Percentiles rank a stretch among this genome's conserved stretches.
Evolutionary conservation across 2,329 filamentous ascomycete species (phyloP).

Genomic region (Diaporthe helianthi): DNA sequence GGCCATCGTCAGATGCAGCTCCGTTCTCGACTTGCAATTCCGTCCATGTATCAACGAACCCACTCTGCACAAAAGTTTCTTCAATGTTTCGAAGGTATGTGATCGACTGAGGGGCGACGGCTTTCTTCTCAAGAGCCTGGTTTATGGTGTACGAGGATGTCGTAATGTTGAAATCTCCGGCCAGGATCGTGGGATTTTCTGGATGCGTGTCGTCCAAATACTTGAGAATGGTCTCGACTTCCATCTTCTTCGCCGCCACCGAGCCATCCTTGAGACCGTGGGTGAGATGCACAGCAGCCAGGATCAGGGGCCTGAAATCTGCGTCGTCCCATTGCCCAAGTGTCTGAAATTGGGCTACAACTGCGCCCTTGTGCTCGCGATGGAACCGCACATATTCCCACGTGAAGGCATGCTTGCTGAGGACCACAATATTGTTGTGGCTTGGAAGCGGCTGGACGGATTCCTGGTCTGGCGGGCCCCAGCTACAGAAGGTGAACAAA

Average conservation of each 20-base stretch:
- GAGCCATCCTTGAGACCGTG: constrained; percentile 66
- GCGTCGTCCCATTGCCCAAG: constrained; percentile 40
- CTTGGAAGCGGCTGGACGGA: constrained; percentile 64
- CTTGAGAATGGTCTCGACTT: constrained; percentile 58
- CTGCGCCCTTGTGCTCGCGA: constrained; percentile 63
- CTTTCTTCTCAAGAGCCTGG: constrained; percentile 57
- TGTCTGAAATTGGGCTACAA: constrained; percentile 53
- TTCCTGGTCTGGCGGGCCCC: constrained; percentile 60
- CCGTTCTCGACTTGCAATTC: constrained; percentile 52
- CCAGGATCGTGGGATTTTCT: constrained; percentile 60
- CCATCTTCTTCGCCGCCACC: constrained; percentile 61
- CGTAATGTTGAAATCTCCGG: constrained; percentile 70
- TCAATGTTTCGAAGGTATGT: constrained; percentile 55
- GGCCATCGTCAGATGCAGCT: constrained; percentile 47
- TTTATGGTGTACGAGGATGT: constrained; percentile 65
- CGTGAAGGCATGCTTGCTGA: constrained; percentile 62
- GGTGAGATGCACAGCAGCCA: constrained; percentile 68
- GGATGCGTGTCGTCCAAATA: constrained; percentile 53
- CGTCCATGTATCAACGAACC: constrained; percentile 61
- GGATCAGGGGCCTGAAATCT: constrained; percentile 49
- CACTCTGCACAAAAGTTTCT: constrained; percentile 50
- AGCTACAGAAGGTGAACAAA: constrained; percentile 62
- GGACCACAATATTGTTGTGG: constrained; percentile 65
- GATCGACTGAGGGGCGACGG: constrained; percentile 58
- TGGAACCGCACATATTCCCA: constrained; percentile 63